These are phyloP conservation scores for Staphylotrichum longicolle DNA, from an alignment of 495 filamentous ascomycete species.

Conservation along the genomic window DNA sequence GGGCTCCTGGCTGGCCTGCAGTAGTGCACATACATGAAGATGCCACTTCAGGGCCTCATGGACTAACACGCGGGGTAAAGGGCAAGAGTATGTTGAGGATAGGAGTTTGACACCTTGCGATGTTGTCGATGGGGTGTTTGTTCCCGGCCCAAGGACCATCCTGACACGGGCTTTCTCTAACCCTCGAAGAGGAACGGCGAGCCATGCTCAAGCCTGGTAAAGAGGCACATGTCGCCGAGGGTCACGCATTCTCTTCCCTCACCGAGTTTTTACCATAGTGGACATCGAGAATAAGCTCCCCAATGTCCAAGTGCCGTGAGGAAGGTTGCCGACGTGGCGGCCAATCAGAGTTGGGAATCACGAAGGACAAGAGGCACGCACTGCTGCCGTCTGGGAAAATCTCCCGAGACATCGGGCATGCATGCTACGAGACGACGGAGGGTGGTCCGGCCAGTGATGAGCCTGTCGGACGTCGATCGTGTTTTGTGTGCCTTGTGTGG, in stretches of 20 bases:
- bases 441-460: neutral
- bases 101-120: no score
- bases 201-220: no score
- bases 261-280: neutral
- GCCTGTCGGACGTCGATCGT: neutral
- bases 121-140: no score
- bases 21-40: no score
- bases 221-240: no score
- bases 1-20: no score
- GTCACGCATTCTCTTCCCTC: neutral
- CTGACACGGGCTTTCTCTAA: no score
- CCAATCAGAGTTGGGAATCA: neutral
- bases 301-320: neutral
- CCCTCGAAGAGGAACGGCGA: no score
- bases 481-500: neutral
- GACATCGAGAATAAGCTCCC: constrained; percentile 1
- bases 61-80: no score
- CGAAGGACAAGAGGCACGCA: neutral
- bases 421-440: neutral
- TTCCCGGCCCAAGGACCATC: no score
- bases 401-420: constrained; percentile 8
- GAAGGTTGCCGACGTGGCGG: neutral
- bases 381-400: constrained; percentile 1
- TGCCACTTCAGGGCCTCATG: no score
- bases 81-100: no score